Evolutionary conservation across 768 basidiomycete genomes (phyloP), one percentile per base, ranked within the genome.

Genomic region (Naganishia onofrii): DNA sequence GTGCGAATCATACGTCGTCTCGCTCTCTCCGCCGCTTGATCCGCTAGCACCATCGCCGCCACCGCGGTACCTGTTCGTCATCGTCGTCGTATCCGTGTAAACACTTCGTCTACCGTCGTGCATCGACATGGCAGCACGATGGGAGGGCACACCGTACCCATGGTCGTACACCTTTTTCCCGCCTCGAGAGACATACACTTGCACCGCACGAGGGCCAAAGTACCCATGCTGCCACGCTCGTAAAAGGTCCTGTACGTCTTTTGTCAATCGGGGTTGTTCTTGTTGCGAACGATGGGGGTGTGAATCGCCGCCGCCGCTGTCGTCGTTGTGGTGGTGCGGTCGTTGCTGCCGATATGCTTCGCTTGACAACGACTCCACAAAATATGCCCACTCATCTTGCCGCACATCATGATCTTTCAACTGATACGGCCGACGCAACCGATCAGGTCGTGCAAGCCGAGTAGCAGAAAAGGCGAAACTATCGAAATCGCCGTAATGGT

Each of bases 201-300:
- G 52, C 42, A 71, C 56, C 1, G 66, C 65, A 28, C 70, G 54
- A 29, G 70, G 70, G 46, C 66, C 66, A 55, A 71, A 71, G 51
- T 67, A 71, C 21, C 66, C 70, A 28, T 52, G 55, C 31, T 67
- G 55, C 70, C 70, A 71, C 1, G 70, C 70, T 29, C 66, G 44
- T n/a, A 56, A 26, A 17, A 63, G 46, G 21, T 52, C 65, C 21
- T 71, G 70, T 10, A 71, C 70, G 26, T 36, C 56, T n/a, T 57
- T 36, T 8, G 66, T 71, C 66, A 71, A 54, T 21, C 54, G 42
- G 19, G 70, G 66, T 23, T n/a, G n/a, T n/a, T n/a, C n/a, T n/a
- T n/a, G n/a, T n/a, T n/a, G n/a, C n/a, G n/a, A n/a, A n/a, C n/a
- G n/a, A n/a, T n/a, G n/a, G n/a, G n/a, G n/a, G n/a, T n/a, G n/a